A percentile compares a stretch with the other conserved stretches of the same genome.
phyloP scores from a whole-genome alignment of 129 eudicot species.

The Arctium minus region DNA sequence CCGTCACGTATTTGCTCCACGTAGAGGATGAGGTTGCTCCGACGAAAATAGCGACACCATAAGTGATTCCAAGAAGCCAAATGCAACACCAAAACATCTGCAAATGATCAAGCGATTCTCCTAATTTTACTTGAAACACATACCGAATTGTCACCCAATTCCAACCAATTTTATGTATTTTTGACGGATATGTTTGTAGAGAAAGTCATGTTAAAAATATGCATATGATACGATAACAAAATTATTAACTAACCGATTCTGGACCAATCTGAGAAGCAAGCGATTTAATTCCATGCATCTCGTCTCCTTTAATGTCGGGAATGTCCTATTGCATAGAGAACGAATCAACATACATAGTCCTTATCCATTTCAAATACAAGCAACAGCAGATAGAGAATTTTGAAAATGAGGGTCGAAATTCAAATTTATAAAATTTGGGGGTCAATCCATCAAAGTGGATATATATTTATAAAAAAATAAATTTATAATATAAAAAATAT shows the following conservation, averaged over 20 bases:
- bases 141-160: too few relatives aligned
- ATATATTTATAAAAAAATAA: too few relatives aligned
- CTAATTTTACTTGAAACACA: neutral
- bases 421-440: too few relatives aligned
- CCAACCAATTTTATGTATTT: neutral
- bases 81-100: slow-evolving; percentile 35
- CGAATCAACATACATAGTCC: neutral
- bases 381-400: too few relatives aligned
- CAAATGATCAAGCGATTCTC: neutral
- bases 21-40: slow-evolving; percentile 26
- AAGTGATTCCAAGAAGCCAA: slow-evolving; percentile 28
- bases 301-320: slow-evolving; percentile 37
- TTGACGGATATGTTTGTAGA: neutral
- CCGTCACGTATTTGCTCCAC: slow-evolving; percentile 31
- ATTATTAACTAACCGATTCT: slow-evolving; percentile 12
- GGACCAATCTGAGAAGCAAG: slow-evolving; percentile 37
- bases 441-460: too few relatives aligned
- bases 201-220: neutral
- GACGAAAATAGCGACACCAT: slow-evolving; percentile 13
- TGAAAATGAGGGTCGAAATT: too few relatives aligned
- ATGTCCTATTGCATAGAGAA: slow-evolving; percentile 13
- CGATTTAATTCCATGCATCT: slow-evolving; percentile 35
- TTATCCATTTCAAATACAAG: neutral
- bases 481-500: too few relatives aligned
- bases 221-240: too few relatives aligned